Base-by-base conservation (phyloP, 257 asterid genomes). In the Agastache rugosa region DNA sequence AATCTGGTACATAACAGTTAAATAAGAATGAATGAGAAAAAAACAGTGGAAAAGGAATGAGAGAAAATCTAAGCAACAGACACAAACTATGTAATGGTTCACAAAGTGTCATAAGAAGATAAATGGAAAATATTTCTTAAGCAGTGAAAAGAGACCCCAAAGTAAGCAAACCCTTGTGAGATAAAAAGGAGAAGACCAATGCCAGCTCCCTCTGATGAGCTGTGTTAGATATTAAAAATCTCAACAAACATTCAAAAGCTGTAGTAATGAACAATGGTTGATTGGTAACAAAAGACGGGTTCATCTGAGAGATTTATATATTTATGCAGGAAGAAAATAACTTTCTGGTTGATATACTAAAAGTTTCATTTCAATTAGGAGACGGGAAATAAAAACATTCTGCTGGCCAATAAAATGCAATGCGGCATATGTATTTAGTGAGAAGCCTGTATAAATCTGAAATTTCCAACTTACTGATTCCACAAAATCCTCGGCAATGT, bases 401-500 rank as follows among this genome's bases (percentile, higher is more conserved):
- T 37, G 62, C 41, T 27, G 62, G 60, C 22, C 54, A 66, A 50
- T 39, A 60, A 70, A 34, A 14, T 12, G 54, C 34, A 67, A 58
- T 48, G 60, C 20, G 62, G 37, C 27, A 39, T 34, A 23, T 10
- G 53, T 19, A 55, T 58, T 58, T 50, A 19, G 45, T 16, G 7
- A 10, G 56, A 17, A 34, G 23, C 65, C 25, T 5, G 29, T 11
- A 54, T 53, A 14, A 51, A 61, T 60, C 48, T 44, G 20, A 53
- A 58, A 35, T 76, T 39, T 62, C 69, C 58, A 81, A 81, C 98
- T 91, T 78, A 94, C 98, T 19, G 99, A 90, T 82, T 95, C 97
- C 80, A 95, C 90, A 81, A 92, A 95, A 56, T 92, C 98, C 79
- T 92, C 99, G 1, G 96, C 99, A 65, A 92, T 79, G 83, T 90